Evolutionary conservation across 257 asterid genomes (phyloP).

Genomic region (Scutellaria galericulata): DNA sequence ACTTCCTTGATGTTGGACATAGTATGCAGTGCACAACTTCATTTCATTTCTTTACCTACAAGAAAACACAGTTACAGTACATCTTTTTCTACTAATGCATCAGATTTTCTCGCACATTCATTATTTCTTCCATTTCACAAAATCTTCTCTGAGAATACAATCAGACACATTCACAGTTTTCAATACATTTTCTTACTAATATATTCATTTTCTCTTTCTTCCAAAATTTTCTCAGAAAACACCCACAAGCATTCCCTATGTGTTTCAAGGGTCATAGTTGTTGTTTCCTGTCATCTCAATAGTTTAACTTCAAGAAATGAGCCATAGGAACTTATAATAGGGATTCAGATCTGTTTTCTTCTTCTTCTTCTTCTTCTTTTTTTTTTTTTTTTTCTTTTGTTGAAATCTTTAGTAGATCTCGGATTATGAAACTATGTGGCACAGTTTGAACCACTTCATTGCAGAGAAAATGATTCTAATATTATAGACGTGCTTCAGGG

Average conservation of each 20-base stretch:
- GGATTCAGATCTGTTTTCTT: not conserved
- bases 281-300: slow-evolving; percentile 22
- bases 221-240: not conserved
- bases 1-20: slow-evolving; percentile 16
- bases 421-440: slow-evolving; percentile 6
- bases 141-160: not conserved
- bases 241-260: slow-evolving; percentile 5
- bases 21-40: not conserved
- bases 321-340: slow-evolving; percentile 13
- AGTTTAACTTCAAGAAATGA: slow-evolving; percentile 20
- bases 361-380: not conserved
- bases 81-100: not conserved
- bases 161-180: not conserved
- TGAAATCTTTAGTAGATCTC: slow-evolving; percentile 20
- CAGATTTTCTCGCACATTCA: not conserved
- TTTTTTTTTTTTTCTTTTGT: not conserved
- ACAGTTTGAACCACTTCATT: slow-evolving; percentile 20
- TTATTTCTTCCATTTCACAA: not conserved
- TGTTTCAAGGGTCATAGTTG: slow-evolving; percentile 12
- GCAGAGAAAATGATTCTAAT: slow-evolving; percentile 31
- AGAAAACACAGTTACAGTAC: not conserved
- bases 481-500: slow-evolving; percentile 54
- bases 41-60: not conserved
- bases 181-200: not conserved
- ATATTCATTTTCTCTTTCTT: not conserved